A percentile compares a stretch with the other conserved stretches of the same genome.
These are phyloP conservation scores for Microsporum audouinii DNA, from an alignment of 2,329 filamentous ascomycete genomes.

Conservation along the genomic window DNA sequence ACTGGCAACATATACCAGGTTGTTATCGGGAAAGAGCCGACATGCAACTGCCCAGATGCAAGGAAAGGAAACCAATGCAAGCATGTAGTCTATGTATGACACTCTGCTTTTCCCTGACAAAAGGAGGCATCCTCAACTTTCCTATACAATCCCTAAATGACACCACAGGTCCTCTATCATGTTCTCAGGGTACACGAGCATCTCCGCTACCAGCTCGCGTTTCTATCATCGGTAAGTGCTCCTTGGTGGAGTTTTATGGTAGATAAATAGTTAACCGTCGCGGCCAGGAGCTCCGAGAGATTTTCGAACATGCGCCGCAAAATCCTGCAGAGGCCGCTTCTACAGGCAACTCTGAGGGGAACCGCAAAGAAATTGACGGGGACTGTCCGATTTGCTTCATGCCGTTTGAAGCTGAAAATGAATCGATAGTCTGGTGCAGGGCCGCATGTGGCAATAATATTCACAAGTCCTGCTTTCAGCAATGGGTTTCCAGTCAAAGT, in stretches of 20 bases:
- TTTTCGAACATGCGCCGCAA: constrained; percentile 44
- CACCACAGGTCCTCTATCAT: constrained; percentile 40
- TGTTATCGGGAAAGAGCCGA: constrained; percentile 41
- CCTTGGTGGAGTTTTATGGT: background rate
- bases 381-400: constrained; percentile 54
- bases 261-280: background rate
- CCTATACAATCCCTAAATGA: background rate
- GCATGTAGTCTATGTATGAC: constrained; percentile 47
- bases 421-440: constrained; percentile 47
- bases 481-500: constrained; percentile 37
- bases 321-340: constrained; percentile 33
- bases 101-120: background rate
- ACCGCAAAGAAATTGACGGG: constrained; percentile 48
- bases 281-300: constrained; percentile 43
- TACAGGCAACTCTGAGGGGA: constrained; percentile 33
- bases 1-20: constrained; percentile 54
- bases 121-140: background rate
- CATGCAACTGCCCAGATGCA: constrained; percentile 46
- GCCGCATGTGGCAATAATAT: constrained; percentile 52
- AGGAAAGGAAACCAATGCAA: constrained; percentile 51
- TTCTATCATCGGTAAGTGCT: constrained; percentile 39
- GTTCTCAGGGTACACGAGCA: constrained; percentile 46
- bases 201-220: constrained; percentile 49
- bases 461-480: constrained; percentile 46
- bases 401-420: constrained; percentile 38